phyloP scores from a whole-genome alignment of 2,329 filamentous ascomycete species.

The Aspergillus sp. region DNA sequence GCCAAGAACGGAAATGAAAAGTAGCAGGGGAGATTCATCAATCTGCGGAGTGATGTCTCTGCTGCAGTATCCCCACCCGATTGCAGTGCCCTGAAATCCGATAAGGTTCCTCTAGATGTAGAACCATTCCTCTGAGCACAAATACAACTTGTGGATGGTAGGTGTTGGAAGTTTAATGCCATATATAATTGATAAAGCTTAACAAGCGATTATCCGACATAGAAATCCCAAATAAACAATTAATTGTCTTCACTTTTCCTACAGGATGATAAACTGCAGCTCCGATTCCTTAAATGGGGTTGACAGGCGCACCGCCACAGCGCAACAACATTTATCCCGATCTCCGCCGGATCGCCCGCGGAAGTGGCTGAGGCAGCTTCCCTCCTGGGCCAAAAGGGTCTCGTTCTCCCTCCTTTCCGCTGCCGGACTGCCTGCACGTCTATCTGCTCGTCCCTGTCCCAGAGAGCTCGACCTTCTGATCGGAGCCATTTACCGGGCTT shows the following conservation, averaged over 20 bases:
- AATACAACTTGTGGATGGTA: background rate
- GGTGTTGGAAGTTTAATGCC: background rate
- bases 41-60: background rate
- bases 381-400: conserved; percentile 17
- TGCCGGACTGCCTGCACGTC: conserved; percentile 4
- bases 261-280: no score
- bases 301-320: conserved; percentile 30
- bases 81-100: conserved; percentile 1
- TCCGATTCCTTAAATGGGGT: no score
- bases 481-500: background rate
- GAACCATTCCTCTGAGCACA: background rate
- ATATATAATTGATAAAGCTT: background rate
- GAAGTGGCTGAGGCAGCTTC: conserved; percentile 28
- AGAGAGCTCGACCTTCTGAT: background rate
- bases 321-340: conserved; percentile 35
- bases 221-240: no score
- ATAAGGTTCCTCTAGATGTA: background rate
- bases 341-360: conserved; percentile 32
- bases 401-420: conserved; percentile 14
- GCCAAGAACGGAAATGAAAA: no score
- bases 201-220: no score
- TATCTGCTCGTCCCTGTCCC: background rate
- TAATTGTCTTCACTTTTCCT: no score
- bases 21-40: no score
- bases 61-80: background rate